These are phyloP conservation scores for Hymenoscyphus fructigenus DNA, from an alignment of 2,329 filamentous ascomycete genomes.

Conservation along the genomic window DNA sequence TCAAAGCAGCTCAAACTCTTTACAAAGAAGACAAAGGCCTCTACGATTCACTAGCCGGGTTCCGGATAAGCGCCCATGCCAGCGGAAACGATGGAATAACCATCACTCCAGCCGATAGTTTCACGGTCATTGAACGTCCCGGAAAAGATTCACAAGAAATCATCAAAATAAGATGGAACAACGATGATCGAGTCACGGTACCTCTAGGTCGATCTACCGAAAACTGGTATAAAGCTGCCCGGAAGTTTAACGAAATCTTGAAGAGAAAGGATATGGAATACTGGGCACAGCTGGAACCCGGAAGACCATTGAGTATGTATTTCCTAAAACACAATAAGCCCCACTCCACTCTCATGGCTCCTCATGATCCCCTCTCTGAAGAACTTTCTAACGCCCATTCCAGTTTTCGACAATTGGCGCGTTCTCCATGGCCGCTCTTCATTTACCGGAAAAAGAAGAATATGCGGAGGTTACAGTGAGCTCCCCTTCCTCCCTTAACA, in stretches of 20 bases:
- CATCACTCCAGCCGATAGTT: slow-evolving; percentile 68
- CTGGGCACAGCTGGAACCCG: slow-evolving; percentile 79
- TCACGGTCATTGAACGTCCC: slow-evolving; percentile 64
- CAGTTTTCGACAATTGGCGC: slow-evolving; percentile 95
- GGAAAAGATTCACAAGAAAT: slow-evolving; percentile 42
- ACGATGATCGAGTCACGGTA: slow-evolving; percentile 67
- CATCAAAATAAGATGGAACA: slow-evolving; percentile 85
- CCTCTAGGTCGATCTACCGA: slow-evolving; percentile 12
- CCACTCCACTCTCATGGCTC: background rate
- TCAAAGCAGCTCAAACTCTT: slow-evolving; percentile 66
- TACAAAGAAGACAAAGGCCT: slow-evolving; percentile 50
- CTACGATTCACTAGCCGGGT: slow-evolving; percentile 56
- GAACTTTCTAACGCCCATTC: background rate
- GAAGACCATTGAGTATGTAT: slow-evolving; percentile 68
- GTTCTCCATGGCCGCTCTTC: slow-evolving; percentile 82
- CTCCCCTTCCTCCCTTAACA: slow-evolving; percentile 30
- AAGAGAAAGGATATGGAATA: slow-evolving; percentile 65
- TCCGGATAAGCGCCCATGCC: slow-evolving; percentile 72
- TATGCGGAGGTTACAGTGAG: slow-evolving; percentile 90
- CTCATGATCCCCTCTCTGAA: background rate
- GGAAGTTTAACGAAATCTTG: slow-evolving; percentile 70
- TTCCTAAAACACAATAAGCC: background rate
- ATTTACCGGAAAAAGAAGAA: slow-evolving; percentile 80
- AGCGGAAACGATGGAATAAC: slow-evolving; percentile 83
- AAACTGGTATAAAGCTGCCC: slow-evolving; percentile 78